phyloP scores from a whole-genome alignment of 177 flowering plant species.

The Vitis hybrid region DNA sequence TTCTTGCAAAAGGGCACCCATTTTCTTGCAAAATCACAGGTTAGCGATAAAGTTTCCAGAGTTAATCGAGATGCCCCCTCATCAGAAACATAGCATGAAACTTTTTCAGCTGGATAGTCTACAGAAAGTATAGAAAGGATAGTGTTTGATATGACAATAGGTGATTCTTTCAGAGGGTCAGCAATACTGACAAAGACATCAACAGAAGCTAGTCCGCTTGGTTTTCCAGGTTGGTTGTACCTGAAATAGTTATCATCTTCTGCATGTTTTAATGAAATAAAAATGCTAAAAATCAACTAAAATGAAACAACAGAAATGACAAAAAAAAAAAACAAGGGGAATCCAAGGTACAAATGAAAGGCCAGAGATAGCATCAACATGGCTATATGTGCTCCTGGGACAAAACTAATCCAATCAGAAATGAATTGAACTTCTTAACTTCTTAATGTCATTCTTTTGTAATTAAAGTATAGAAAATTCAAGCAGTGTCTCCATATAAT shows the following conservation, averaged over 20 bases:
- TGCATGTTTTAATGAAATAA: too few relatives aligned
- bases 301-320: too few relatives aligned
- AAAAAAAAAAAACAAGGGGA: too few relatives aligned
- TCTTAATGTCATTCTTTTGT: too few relatives aligned
- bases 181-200: constrained; percentile 67
- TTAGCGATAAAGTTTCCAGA: constrained; percentile 60
- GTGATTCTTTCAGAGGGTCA: constrained; percentile 65
- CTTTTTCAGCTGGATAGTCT: constrained; percentile 68
- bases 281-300: too few relatives aligned
- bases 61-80: constrained; percentile 71
- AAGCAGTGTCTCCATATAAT: too few relatives aligned
- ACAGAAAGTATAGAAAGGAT: constrained; percentile 65
- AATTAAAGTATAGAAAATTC: too few relatives aligned
- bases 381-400: too few relatives aligned
- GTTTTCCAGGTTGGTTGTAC: constrained; percentile 71
- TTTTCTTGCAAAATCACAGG: constrained; percentile 59
- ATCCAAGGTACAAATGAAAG: too few relatives aligned
- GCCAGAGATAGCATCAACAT: too few relatives aligned
- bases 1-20: constrained; percentile 69
- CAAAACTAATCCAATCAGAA: too few relatives aligned
- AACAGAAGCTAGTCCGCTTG: constrained; percentile 70
- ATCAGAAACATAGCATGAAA: constrained; percentile 69
- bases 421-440: too few relatives aligned
- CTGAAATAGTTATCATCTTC: constrained; percentile 25
- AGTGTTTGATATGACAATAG: constrained; percentile 64